Base-by-base conservation (phyloP, 2,329 filamentous ascomycete species). In the Pseudocercospora ulei region DNA sequence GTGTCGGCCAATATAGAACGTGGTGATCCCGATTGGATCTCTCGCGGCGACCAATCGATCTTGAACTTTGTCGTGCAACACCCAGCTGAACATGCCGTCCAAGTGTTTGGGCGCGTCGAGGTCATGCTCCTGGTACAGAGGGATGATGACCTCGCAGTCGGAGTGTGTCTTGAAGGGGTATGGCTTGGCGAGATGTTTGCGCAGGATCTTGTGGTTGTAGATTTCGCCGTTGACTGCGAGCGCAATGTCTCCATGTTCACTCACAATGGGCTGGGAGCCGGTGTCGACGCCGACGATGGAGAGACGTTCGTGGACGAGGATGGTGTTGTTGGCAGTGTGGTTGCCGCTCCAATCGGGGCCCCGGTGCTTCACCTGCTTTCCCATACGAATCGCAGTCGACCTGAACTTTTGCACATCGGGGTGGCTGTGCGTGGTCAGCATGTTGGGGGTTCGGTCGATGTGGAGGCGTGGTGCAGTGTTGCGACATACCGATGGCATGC, bases 51-150 rank as follows among this genome's bases (percentile, higher is more conserved):
- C 78, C 47, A 86, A 82, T 52, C 90, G 81, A 70, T 98, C 82
- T 64, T 86, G 78, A 53, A 76, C 80, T 75, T 93, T 94, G 70
- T 98, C 90, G 67, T 94, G 94, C 37, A 98, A 75, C 40, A 98
- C 87, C 69, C 92, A 98, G 9, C 88, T 95, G 75, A 98, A 98
- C 90, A 98, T 98, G 69, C 90, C 90, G 63, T 98, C 90, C 53
- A 98, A 78, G 65, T 85, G 72, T 66, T 88, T 90, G 47, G 90
- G 87, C 42, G 88, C 85, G 58, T 96, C 86, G 53, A 92, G 72
- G 57, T 79, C 90, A 73, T 92, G 76, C 66, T 96, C 78, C 68
- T 86, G 75, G 63, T 98, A 98, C 72, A 98, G 65, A 52, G 92
- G 90, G 60, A 98, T 94, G 65, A 98, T 93, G 61, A 98, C 88